Conservation (phyloP, 169 alveolate genomes). For the Plasmodium gonderi region DNA sequence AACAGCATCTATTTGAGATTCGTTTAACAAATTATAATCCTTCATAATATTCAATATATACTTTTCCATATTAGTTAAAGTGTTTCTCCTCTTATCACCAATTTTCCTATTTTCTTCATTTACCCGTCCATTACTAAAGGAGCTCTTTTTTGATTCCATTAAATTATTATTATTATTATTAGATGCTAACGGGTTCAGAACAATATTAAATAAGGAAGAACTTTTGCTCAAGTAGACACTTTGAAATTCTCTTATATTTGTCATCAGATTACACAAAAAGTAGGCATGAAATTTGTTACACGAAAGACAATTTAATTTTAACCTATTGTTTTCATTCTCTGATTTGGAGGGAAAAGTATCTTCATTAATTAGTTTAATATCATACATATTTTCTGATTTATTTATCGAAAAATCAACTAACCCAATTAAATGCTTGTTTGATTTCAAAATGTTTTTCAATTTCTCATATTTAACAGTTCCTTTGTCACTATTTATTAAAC, state of each 20-base stretch:
- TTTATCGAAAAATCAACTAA: slow-evolving; percentile 50
- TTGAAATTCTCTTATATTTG: slow-evolving; percentile 73
- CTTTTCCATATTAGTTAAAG: slow-evolving; percentile 21
- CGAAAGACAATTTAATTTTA: slow-evolving; percentile 44
- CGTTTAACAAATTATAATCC: slow-evolving; percentile 27
- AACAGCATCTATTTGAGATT: slow-evolving; percentile 66
- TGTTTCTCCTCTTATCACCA: background rate
- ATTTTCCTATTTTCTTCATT: slow-evolving; percentile 2
- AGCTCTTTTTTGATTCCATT: background rate
- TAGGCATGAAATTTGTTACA: slow-evolving; percentile 51
- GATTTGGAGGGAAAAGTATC: slow-evolving; percentile 21
- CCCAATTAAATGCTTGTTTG: slow-evolving; percentile 51
- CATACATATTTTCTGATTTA: slow-evolving; percentile 54
- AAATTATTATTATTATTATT: background rate
- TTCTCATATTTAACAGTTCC: slow-evolving; percentile 44
- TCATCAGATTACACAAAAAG: slow-evolving; percentile 56
- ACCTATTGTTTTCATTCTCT: slow-evolving; percentile 17
- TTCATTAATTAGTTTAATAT: slow-evolving; percentile 59
- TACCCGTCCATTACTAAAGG: background rate
- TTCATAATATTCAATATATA: slow-evolving; percentile 13
- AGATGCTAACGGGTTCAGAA: slow-evolving; percentile 48
- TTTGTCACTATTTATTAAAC: background rate
- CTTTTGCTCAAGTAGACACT: slow-evolving; percentile 40
- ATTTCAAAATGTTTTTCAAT: slow-evolving; percentile 43
- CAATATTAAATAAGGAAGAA: slow-evolving; percentile 28